Base-by-base conservation (phyloP, 257 asterid genomes). In the Verbena officinalis region DNA sequence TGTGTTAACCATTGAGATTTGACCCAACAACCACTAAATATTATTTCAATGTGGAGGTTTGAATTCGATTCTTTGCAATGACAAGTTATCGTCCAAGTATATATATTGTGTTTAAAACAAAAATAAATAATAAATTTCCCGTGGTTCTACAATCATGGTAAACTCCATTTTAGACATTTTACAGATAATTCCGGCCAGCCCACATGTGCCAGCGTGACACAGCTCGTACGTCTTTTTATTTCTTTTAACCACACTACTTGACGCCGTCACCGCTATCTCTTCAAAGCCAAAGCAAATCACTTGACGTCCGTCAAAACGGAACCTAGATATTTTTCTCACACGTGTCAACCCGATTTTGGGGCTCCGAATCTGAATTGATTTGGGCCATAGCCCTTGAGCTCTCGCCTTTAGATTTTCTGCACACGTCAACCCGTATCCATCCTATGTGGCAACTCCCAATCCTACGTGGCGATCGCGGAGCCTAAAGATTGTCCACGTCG, bases 401-500 rank as follows among this genome's bases (percentile, higher is more conserved):
- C 74, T 44, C 77, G 54, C 50, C 67, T 76, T 74, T 84, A 67
- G 85, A 81, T 84, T 62, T 49, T 42, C 43, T 0, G 0, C 0
- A 74, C 78, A 73, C 71, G 43, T 77, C 76, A 59, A 9, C 16
- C 74, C 1, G 8, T 0, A 15, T 10, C 17, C 9, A 15, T 69
- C 83, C 68, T 9, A 69, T 78, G 69, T 83, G 88, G n/a, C 51
- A 44, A 0, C 9, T 3, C 21, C 6, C 20, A 3, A 19, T 72
- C 84, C 66, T 13, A 70, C 80, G 71, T 83, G 88, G 59, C 75
- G 1, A 0, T 0, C n/a, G 3, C 23, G 9, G n/a, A 67, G 55
- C 82, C 86, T 12, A 59, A 74, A 65, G 5, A 60, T 44, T 0
- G 12, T 70, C 72, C 80, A 69, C 76, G 81, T 77, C 79, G 64